Conservation (phyloP, 2,329 filamentous ascomycete genomes). For the Akanthomyces muscarius region DNA sequence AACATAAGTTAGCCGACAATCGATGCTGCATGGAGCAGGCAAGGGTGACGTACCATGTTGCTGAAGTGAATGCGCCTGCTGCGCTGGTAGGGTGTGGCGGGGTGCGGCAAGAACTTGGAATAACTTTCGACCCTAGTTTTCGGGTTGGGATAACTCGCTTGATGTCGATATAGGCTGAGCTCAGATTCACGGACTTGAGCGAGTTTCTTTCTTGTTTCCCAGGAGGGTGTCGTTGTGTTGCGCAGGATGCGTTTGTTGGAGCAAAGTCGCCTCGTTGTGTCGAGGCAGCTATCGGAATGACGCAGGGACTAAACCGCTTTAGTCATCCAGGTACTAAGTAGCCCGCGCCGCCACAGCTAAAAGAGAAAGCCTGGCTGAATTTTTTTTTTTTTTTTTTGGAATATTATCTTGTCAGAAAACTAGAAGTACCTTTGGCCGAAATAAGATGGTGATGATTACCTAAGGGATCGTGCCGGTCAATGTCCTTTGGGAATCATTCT, state of each 20-base stretch:
- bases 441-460: not conserved
- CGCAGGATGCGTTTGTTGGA: not conserved
- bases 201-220: not conserved
- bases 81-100: not conserved
- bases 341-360: not conserved
- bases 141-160: not conserved
- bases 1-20: not conserved
- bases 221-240: not conserved
- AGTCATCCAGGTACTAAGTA: slow-evolving; percentile 11
- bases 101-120: not conserved
- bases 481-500: not conserved
- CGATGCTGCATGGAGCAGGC: not conserved
- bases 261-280: not conserved
- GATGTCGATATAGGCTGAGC: not conserved
- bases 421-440: not conserved
- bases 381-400: not conserved
- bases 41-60: slow-evolving; percentile 8
- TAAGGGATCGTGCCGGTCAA: not conserved
- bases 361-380: not conserved
- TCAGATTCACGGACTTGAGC: not conserved
- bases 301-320: slow-evolving; percentile 19
- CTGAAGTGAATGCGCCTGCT: not conserved
- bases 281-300: slow-evolving; percentile 21
- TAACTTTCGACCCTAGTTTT: not conserved
- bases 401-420: not conserved